phyloP scores from a whole-genome alignment of 129 eudicot genomes.

The Artemisia argyi region DNA sequence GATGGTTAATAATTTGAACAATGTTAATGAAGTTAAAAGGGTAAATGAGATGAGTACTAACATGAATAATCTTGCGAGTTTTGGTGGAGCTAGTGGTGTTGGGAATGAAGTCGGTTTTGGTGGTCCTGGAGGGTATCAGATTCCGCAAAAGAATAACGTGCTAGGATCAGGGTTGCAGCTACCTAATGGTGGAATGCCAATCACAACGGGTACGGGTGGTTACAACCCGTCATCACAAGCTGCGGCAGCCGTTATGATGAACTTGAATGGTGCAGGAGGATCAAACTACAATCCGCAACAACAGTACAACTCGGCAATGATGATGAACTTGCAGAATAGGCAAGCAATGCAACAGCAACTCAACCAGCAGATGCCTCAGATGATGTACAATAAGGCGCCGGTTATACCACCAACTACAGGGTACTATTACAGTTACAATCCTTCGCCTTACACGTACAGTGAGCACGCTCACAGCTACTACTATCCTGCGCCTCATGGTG shows the following conservation, averaged over 20 bases:
- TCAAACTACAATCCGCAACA: constrained; percentile 9
- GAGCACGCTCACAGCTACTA: constrained; percentile 36
- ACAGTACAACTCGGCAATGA: constrained; percentile 41
- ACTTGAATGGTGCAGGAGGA: constrained; percentile 34
- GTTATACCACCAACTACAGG: constrained; percentile 62
- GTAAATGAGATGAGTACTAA: constrained; percentile 56
- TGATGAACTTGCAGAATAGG: constrained; percentile 58
- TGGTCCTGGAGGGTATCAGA: constrained; percentile 33
- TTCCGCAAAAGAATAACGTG: constrained; percentile 30
- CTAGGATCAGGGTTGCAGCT: constrained; percentile 34
- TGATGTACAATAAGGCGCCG: constrained; percentile 85
- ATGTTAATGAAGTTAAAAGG: constrained; percentile 15
- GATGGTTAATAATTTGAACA: constrained; percentile 2
- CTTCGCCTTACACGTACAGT: constrained; percentile 42
- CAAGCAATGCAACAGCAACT: constrained; percentile 45
- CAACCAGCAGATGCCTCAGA: constrained; percentile 43
- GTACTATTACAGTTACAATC: constrained; percentile 56
- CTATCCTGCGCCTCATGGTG: not conserved
- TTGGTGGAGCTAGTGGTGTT: constrained; percentile 4
- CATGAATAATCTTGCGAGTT: constrained; percentile 54
- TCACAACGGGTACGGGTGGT: constrained; percentile 36
- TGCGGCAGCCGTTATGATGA: constrained; percentile 46
- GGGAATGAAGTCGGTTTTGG: constrained; percentile 26
- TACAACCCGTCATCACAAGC: constrained; percentile 46
- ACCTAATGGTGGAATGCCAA: constrained; percentile 32